Evolutionary conservation across 2,329 filamentous ascomycete species (phyloP).

Genomic region (Cercospora sp.): DNA sequence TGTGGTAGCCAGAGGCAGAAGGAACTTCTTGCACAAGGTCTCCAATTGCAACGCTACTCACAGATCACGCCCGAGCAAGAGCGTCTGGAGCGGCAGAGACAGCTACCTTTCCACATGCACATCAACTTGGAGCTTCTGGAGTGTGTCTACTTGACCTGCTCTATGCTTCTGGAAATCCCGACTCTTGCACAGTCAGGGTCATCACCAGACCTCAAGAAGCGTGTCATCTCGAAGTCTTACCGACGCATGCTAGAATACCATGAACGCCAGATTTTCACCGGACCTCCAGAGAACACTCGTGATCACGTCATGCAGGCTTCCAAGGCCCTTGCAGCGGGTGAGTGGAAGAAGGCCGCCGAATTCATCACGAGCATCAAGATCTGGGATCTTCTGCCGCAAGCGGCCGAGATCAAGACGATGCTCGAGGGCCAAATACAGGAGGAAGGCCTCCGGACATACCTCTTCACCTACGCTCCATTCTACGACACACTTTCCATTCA

Average conservation of each 20-base stretch:
- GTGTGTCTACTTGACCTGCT: conserved; percentile 97
- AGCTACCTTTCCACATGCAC: conserved; percentile 99
- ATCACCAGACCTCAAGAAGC: conserved; percentile 94
- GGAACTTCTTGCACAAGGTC: conserved; percentile 94
- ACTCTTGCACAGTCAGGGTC: conserved; percentile 95
- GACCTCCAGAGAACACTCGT: conserved; percentile 95
- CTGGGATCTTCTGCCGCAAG: conserved; percentile 94
- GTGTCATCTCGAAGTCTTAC: conserved; percentile 99
- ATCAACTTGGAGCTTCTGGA: conserved; percentile 98
- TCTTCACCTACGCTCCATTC: conserved; percentile 99
- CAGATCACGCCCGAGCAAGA: conserved; percentile 98
- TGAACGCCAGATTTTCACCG: conserved; percentile 98
- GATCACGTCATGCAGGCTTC: conserved; percentile 99
- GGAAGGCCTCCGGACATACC: conserved; percentile 94
- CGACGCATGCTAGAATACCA: conserved; percentile 99
- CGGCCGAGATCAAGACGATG: conserved; percentile 94
- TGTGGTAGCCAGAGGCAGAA: conserved; percentile 97
- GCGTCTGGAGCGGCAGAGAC: conserved; percentile 92
- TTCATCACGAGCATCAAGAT: conserved; percentile 99
- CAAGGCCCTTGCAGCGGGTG: conserved; percentile 91
- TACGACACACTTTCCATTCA: conserved; percentile 92
- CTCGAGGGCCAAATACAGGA: conserved; percentile 98
- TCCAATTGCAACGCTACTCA: conserved; percentile 96
- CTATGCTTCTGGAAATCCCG: conserved; percentile 98
- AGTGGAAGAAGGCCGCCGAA: conserved; percentile 95